Evolutionary conservation across 2,329 filamentous ascomycete genomes (phyloP).

Genomic region (Verticillium klebahnii): DNA sequence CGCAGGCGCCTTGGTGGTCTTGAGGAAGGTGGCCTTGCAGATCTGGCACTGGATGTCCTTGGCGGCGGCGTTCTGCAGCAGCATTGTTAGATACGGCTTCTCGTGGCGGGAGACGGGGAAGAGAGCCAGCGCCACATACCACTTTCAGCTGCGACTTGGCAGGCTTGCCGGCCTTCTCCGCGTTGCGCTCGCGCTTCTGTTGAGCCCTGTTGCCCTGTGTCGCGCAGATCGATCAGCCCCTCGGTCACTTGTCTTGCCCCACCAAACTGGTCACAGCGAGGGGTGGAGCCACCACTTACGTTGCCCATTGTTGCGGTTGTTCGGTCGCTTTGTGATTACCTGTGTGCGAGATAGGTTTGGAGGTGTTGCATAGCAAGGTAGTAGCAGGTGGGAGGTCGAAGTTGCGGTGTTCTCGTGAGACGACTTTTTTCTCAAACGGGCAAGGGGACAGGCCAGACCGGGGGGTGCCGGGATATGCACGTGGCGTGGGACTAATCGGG

Average conservation of each 20-base stretch:
- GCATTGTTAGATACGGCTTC: not conserved
- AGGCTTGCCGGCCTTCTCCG: constrained; percentile 51
- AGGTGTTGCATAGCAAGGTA: not conserved
- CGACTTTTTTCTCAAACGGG: not conserved
- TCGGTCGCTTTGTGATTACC: not conserved
- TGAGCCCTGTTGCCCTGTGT: constrained; percentile 59
- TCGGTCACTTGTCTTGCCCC: not conserved
- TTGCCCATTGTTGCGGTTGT: constrained; percentile 8
- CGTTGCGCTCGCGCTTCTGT: constrained; percentile 69
- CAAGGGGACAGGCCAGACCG: not conserved
- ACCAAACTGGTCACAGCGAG: not conserved
- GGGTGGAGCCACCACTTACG: not conserved
- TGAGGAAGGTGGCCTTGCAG: constrained; percentile 76
- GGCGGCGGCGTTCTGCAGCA: constrained; percentile 61
- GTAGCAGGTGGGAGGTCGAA: not conserved
- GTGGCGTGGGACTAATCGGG: too few relatives aligned
- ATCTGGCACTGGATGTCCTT: constrained; percentile 72
- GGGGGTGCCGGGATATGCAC: too few relatives aligned
- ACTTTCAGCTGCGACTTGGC: constrained; percentile 67
- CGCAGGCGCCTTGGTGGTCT: constrained; percentile 70
- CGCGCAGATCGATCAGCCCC: not conserved
- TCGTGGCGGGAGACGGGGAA: not conserved
- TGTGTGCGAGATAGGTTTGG: not conserved
- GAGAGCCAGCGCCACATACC: constrained; percentile 36
- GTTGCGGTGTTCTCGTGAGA: not conserved